Percentiles rank a stretch among this genome's conserved stretches.
phyloP scores from a whole-genome alignment of 2,329 filamentous ascomycete species.

The Colletotrichum sp. region DNA sequence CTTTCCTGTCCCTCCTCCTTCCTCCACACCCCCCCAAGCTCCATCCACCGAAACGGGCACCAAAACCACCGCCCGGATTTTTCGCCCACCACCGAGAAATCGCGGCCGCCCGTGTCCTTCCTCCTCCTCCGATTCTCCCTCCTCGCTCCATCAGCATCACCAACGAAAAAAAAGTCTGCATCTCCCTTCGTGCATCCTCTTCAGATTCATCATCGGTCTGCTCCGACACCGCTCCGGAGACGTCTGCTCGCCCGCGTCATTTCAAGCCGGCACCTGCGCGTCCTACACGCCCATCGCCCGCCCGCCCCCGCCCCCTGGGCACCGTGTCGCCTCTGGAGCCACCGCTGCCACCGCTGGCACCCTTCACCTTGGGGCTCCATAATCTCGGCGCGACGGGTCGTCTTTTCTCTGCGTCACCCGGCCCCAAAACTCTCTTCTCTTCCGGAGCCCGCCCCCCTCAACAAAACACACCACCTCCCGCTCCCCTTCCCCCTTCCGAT shows the following conservation, averaged over 20 bases:
- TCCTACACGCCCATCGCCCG: not conserved
- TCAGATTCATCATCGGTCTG: not conserved
- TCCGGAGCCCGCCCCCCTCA: conserved; percentile 21
- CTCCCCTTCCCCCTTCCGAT: conserved; percentile 13
- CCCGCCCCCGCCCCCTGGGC: not conserved
- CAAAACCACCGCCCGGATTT: conserved; percentile 20
- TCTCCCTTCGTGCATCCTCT: not conserved
- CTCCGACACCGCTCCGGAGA: conserved; percentile 4
- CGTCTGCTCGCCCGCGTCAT: not conserved
- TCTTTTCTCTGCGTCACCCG: conserved; percentile 22
- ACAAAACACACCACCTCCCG: conserved; percentile 19
- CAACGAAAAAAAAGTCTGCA: not conserved
- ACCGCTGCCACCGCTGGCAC: not conserved
- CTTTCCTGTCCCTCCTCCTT: not conserved
- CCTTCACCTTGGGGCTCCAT: conserved; percentile 12
- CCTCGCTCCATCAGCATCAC: not conserved
- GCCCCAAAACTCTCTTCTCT: conserved; percentile 22
- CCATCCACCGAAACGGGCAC: not conserved
- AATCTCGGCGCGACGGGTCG: conserved; percentile 22
- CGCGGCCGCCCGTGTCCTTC: conserved; percentile 15
- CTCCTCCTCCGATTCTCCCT: not conserved
- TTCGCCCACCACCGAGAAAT: conserved; percentile 18
- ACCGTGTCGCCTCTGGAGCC: conserved; percentile 17
- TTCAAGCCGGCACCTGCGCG: not conserved
- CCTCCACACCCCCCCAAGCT: not conserved